Evolutionary conservation across 352 stramenopile species (phyloP).

Genomic region (Phytophthora ohioensis): DNA sequence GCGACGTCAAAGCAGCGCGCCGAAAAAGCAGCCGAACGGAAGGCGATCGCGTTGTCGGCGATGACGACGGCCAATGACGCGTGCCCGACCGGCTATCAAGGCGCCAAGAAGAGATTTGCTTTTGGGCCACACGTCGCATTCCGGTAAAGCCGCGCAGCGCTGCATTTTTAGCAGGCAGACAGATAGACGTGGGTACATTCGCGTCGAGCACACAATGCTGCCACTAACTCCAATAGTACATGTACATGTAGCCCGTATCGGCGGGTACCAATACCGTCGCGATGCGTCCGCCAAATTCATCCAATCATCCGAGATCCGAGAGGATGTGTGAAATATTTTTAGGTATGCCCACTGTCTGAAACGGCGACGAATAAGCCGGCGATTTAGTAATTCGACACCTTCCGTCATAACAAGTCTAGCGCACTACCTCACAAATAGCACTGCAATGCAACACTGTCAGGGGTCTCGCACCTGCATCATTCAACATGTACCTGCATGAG

Average conservation of each 20-base stretch:
- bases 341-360: too few species aligned
- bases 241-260: too few species aligned
- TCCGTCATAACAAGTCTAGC: too few species aligned
- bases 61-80: slow-evolving; percentile 1
- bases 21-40: not conserved
- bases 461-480: too few species aligned
- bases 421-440: not conserved
- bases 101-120: slow-evolving; percentile 23
- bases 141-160: slow-evolving; percentile 20
- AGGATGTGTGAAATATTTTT: slow-evolving; percentile 1
- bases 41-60: not conserved
- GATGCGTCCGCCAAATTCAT: not conserved
- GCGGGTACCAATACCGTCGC: too few species aligned
- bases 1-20: not conserved
- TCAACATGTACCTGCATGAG: too few species aligned
- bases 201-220: not conserved
- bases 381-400: not conserved
- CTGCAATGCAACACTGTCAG: too few species aligned
- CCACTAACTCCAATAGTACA: too few species aligned
- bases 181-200: slow-evolving; percentile 23
- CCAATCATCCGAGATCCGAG: not conserved
- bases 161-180: slow-evolving; percentile 17
- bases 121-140: slow-evolving; percentile 21
- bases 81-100: slow-evolving; percentile 8
- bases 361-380: not conserved